Conservation (phyloP, 2,329 filamentous ascomycete species). For the Apiospora koreana region DNA sequence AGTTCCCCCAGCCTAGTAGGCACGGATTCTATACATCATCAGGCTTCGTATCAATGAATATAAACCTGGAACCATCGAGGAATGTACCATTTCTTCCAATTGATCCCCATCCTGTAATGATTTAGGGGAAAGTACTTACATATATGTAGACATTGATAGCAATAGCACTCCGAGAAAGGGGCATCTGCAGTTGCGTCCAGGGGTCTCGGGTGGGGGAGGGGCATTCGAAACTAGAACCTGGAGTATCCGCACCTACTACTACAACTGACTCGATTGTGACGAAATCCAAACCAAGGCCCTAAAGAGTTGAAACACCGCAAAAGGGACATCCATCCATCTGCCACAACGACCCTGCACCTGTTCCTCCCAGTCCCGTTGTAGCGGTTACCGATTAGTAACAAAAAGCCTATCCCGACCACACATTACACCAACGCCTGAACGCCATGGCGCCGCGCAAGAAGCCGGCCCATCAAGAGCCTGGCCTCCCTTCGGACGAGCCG, state of each 20-base stretch:
- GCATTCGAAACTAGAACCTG: neutral
- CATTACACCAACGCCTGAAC: neutral
- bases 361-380: neutral
- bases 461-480: neutral
- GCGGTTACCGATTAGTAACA: neutral
- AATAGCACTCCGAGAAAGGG: too few relatives aligned
- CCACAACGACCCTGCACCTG: neutral
- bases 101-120: too few relatives aligned
- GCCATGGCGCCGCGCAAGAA: conserved; percentile 1
- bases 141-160: too few relatives aligned
- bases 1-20: too few relatives aligned
- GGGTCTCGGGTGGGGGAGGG: neutral
- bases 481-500: neutral
- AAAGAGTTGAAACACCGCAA: neutral
- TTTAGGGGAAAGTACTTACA: too few relatives aligned
- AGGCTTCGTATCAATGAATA: too few relatives aligned
- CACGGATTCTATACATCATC: too few relatives aligned
- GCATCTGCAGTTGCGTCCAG: too few relatives aligned
- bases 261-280: too few relatives aligned
- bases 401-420: neutral
- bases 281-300: neutral
- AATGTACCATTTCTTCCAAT: too few relatives aligned
- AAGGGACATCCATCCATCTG: neutral
- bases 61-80: too few relatives aligned
- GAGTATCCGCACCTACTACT: too few relatives aligned